Evolutionary conservation across 768 basidiomycete genomes (phyloP), one percentile per base, ranked within the genome.

Genomic region (Leccinum imitatum): DNA sequence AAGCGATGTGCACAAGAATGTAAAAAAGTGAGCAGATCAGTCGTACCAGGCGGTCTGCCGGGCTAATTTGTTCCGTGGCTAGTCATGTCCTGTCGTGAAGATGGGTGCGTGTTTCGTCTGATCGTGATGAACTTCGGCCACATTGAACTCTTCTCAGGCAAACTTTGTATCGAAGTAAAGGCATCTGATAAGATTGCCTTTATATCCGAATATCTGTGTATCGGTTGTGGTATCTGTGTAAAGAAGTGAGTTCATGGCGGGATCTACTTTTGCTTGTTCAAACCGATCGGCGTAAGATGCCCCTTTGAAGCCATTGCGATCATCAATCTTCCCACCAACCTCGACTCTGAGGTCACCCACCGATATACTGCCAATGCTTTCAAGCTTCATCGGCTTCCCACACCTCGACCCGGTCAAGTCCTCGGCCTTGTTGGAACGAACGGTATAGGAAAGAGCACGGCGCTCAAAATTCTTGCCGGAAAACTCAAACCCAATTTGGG

Each of bases 221-320:
- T 99, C 62, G 97, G 97, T 68, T 99, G 97, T 76, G 97, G 97
- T 91, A 98, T 99, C 70, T 99, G 97, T 74, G 95, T 98, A 35
- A 98, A 98, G 79, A 99, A 98, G 96, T 97, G 70, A 73, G 89
- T 78, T 33, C 21, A 27, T 53, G 35, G 17, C 48, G 46, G 33
- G 39, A 1, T 53, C 56, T 60, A 14, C 13, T 53, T 57, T 31
- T 25, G 13, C 55, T 41, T 27, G 23, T 59, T 65, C 30, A 59
- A 53, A 55, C 17, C 3, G n/a, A 44, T 50, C 50, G 23, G 50
- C 53, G 47, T 2, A 59, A 98, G 96, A 77, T 99, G 97, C 71
- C 97, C 97, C 27, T 99, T 99, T 71, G 97, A 99, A 79, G 97
- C 97, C 60, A 98, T 99, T 72, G 85, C 91, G 50, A 98, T 99